Evolutionary conservation across 192 early-diverging fungal genomes (phyloP), one percentile per base, ranked within the genome.

Genomic region (Umbelopsis sp.): DNA sequence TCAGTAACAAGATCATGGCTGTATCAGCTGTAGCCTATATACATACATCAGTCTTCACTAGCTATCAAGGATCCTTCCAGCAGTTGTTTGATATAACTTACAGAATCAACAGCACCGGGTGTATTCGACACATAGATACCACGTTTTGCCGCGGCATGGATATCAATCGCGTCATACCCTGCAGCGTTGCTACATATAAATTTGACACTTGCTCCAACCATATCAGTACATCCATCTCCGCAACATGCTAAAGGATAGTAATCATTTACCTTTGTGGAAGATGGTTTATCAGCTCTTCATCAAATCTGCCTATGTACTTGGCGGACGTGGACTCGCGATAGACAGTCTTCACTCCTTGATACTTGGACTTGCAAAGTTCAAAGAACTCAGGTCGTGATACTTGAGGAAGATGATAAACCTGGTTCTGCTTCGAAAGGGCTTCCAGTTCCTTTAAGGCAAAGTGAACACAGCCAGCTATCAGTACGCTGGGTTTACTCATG

Each of bases 1-100:
- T 83, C 53, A 86, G 65, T 24, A 86, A 80, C 41, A 86, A 65
- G 25, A 82, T 75, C 66, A 80, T 79, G 38, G 77, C 78, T n/a
- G 75, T 79, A 38, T 86, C 84, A 3, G 82, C 84, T 1, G 82
- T 82, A 10, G 84, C 74, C 74, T 75, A 29, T 2, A 53, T 21
- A 4, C 8, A 22, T 7, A 41, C 21, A 26, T 21, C 38, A 41
- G 38, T 41, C 0, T 6, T 41, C 38, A 11, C n/a, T n/a, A n/a
- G n/a, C n/a, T n/a, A n/a, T 38, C 36, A 38, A 41, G 38, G 12
- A 41, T 41, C 38, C 4, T 11, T 41, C 12, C 5, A 41, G 38
- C 38, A 5, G 8, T 1, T 41, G 12, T 41, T 41, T 41, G 38
- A 41, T 41, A 11, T 11, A 54, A 25, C 47, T 50, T 70, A 75